These are phyloP conservation scores for Lactarius hengduanensis DNA, from an alignment of 768 basidiomycete species.

Conservation along the genomic window DNA sequence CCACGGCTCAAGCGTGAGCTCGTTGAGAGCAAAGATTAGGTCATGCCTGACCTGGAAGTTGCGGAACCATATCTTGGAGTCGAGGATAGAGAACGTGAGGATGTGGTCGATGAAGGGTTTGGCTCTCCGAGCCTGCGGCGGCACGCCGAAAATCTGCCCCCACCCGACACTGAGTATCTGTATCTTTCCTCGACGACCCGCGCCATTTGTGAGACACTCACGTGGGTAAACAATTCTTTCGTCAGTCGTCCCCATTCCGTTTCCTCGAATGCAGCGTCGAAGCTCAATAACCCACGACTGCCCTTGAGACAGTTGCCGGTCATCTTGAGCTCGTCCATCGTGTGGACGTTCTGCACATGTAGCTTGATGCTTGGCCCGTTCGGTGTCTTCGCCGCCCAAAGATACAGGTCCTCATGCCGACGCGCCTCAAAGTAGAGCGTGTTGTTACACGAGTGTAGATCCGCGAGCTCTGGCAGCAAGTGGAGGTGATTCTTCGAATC, in stretches of 20 bases:
- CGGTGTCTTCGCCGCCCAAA: conserved; percentile 96
- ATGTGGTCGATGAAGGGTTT: conserved; percentile 99
- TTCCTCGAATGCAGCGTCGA: conserved; percentile 87
- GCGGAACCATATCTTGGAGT: conserved; percentile 98
- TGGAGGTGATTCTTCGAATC: conserved; percentile 94
- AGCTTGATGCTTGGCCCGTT: conserved; percentile 97
- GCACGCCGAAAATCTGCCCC: conserved; percentile 88
- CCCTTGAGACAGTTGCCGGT: conserved; percentile 98
- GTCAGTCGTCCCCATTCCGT: conserved; percentile 82
- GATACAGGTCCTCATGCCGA: conserved; percentile 90
- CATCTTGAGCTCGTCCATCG: conserved; percentile 99
- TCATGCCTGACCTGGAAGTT: conserved; percentile 80
- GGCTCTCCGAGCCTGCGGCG: conserved; percentile 81
- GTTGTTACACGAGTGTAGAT: conserved; percentile 97
- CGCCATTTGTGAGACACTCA: conserved; percentile 39
- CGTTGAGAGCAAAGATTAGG: neutral
- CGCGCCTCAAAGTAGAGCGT: conserved; percentile 96
- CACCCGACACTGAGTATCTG: neutral
- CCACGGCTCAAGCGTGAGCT: neutral
- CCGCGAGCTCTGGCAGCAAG: conserved; percentile 92
- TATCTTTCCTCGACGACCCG: neutral
- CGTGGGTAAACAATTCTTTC: conserved; percentile 94
- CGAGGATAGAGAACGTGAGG: conserved; percentile 92
- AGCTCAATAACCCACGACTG: conserved; percentile 86
- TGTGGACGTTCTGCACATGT: conserved; percentile 98